Percentiles rank a stretch among this genome's conserved stretches.
Conservation (phyloP, 148 eudicot genomes). For the Arctostaphylos glauca region DNA sequence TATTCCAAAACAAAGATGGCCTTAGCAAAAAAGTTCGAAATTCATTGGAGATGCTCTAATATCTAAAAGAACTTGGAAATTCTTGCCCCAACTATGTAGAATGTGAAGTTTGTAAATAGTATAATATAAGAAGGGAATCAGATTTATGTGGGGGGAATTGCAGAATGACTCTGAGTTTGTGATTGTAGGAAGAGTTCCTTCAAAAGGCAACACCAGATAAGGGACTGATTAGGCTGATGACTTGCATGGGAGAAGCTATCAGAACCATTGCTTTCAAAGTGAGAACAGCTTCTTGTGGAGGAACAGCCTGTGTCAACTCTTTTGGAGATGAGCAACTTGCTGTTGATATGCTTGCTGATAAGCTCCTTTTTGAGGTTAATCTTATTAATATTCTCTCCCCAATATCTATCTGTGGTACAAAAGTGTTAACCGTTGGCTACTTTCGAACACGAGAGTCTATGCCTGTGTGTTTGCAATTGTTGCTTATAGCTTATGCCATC, state of each 20-base stretch:
- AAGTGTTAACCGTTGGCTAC: no score
- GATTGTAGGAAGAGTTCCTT: conserved; percentile 81
- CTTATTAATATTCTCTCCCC: not conserved
- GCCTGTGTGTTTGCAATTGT: not conserved
- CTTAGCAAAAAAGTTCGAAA: not conserved
- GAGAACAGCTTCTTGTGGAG: conserved; percentile 97
- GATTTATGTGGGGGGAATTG: not conserved
- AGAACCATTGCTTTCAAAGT: conserved; percentile 94
- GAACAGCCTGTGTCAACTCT: conserved; percentile 90
- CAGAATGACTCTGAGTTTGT: not conserved
- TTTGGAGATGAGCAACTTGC: conserved; percentile 99
- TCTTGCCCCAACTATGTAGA: no score
- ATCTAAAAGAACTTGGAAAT: not conserved
- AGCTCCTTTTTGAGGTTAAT: conserved; percentile 85
- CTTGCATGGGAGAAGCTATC: conserved; percentile 94
- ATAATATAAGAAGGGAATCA: not conserved
- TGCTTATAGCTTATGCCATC: not conserved
- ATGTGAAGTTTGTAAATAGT: not conserved
- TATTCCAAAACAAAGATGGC: not conserved
- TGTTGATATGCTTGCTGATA: conserved; percentile 93
- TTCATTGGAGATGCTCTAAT: not conserved
- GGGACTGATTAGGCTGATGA: conserved; percentile 75
- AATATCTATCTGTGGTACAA: not conserved
- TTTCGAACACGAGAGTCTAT: not conserved
- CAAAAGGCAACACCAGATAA: conserved; percentile 82